These are phyloP conservation scores for Discostella stelligera DNA, from an alignment of 352 stramenopile genomes.

Conservation along the genomic window DNA sequence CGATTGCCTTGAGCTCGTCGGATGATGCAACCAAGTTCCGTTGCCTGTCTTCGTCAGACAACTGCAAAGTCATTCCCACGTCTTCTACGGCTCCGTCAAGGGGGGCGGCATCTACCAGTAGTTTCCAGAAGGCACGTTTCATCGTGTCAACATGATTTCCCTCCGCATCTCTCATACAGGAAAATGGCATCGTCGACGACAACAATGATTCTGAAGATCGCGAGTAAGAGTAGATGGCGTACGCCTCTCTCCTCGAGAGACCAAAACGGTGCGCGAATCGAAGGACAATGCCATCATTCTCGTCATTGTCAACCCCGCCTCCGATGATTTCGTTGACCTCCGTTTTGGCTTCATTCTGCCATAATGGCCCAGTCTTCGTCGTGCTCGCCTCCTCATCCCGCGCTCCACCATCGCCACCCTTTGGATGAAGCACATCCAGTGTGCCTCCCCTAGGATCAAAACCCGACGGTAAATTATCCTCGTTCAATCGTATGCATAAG, in stretches of 20 bases:
- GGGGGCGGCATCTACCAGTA: constrained; percentile 22
- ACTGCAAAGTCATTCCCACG: not conserved
- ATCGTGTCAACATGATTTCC: constrained; percentile 3
- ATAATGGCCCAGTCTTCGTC: not conserved
- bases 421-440: constrained; percentile 62
- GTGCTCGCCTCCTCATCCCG: not conserved
- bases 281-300: constrained; percentile 23
- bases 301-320: not conserved
- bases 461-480: constrained; percentile 78
- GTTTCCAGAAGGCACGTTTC: constrained; percentile 37
- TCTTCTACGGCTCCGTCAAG: constrained; percentile 19
- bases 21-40: constrained; percentile 35
- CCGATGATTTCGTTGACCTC: not conserved
- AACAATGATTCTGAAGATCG: not conserved
- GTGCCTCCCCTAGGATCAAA: constrained; percentile 77
- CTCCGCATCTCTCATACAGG: not conserved
- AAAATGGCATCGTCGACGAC: not conserved
- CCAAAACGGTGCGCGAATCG: constrained; percentile 40
- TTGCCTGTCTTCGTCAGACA: constrained; percentile 23
- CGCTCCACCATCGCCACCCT: not conserved
- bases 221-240: constrained; percentile 26
- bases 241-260: constrained; percentile 34
- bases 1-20: constrained; percentile 62
- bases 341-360: not conserved
- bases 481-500: constrained; percentile 71